Base-by-base conservation (phyloP, 345 rosid species). In the Gossypium ekmanianum region DNA sequence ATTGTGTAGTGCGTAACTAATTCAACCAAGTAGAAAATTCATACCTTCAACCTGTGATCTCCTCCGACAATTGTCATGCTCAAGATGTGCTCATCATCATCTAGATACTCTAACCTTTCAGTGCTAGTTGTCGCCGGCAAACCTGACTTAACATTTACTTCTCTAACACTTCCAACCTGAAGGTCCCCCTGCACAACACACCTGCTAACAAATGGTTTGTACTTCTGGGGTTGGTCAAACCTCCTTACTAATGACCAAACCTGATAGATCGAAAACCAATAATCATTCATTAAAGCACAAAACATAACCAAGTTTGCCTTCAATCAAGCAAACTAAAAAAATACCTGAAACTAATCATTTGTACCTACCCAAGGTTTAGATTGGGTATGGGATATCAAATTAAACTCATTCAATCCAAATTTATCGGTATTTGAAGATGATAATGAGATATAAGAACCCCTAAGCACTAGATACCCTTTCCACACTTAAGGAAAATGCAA, bases 221-320 rank as follows among this genome's bases (percentile, higher is more conserved):
- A 92, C 62, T 83, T 90, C 83, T 92, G 97, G 0, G 97, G 97
- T 81, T 92, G 89, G 54, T 92, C 97, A 11, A 92, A 92, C 76
- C 92, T 87, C 85, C 97, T 88, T 67, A 90, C 94, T 57, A 90
- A 73, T n/a, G 94, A 92, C 97, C 94, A 92, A 0, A 92, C 97
- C 97, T 92, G 29, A 50, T 50, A 9, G 73, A 68, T 26, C 44
- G 9, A 27, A 68, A 68, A 9, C 73, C 14, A 43, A 65, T 43
- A 18, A 41, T 68, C 72, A 68, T 50, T 50, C 58, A 52, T 69
- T 48, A 45, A 41, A 73, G 51, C 50, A 65, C 26, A 43, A 56
- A 68, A 24, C 55, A 77, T 27, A 4, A 2, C 3, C 18, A 63
- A 1, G 5, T 27, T 61, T 27, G 45, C 45, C 51, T n/a, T 65